A percentile compares a stretch with the other conserved stretches of the same genome.
These are phyloP conservation scores for Nannochloropsis limnetica DNA, from an alignment of 352 stramenopile species.

Conservation along the genomic window DNA sequence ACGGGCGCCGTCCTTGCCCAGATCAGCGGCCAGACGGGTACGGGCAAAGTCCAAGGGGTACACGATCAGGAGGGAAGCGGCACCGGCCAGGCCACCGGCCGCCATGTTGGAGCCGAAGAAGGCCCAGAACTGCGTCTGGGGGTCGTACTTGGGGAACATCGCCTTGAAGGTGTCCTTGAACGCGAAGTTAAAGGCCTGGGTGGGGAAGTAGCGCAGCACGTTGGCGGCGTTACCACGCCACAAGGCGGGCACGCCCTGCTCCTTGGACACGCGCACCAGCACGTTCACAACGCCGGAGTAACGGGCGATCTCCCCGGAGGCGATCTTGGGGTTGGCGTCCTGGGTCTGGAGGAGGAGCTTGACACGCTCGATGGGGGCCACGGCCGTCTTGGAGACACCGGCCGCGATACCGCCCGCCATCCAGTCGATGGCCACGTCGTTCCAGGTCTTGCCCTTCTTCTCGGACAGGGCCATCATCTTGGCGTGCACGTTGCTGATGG, in stretches of 20 bases:
- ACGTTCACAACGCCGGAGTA: slow-evolving; percentile 74
- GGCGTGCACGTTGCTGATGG: slow-evolving; percentile 24
- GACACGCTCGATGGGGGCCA: slow-evolving; percentile 72
- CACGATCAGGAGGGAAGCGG: slow-evolving; percentile 77
- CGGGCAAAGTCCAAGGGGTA: slow-evolving; percentile 54
- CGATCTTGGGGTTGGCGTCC: slow-evolving; percentile 77
- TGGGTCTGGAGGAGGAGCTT: slow-evolving; percentile 75
- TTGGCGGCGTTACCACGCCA: slow-evolving; percentile 78
- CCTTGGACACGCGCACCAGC: slow-evolving; percentile 67
- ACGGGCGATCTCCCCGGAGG: slow-evolving; percentile 67
- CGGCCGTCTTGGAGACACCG: slow-evolving; percentile 65
- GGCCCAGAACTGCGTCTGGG: slow-evolving; percentile 91
- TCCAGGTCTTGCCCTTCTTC: slow-evolving; percentile 27
- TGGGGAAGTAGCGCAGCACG: slow-evolving; percentile 70
- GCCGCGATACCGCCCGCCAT: slow-evolving; percentile 53
- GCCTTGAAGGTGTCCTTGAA: slow-evolving; percentile 80
- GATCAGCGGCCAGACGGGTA: slow-evolving; percentile 50
- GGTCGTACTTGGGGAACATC: slow-evolving; percentile 66
- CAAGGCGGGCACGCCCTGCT: slow-evolving; percentile 72
- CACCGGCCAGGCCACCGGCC: slow-evolving; percentile 89
- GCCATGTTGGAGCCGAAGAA: slow-evolving; percentile 98
- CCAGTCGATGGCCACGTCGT: slow-evolving; percentile 39
- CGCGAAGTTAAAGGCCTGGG: slow-evolving; percentile 78
- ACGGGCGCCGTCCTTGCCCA: slow-evolving; percentile 76
- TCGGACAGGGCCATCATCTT: slow-evolving; percentile 27